Evolutionary conservation across 2,329 filamentous ascomycete species (phyloP).

Genomic region (Harringtonia aguacate): DNA sequence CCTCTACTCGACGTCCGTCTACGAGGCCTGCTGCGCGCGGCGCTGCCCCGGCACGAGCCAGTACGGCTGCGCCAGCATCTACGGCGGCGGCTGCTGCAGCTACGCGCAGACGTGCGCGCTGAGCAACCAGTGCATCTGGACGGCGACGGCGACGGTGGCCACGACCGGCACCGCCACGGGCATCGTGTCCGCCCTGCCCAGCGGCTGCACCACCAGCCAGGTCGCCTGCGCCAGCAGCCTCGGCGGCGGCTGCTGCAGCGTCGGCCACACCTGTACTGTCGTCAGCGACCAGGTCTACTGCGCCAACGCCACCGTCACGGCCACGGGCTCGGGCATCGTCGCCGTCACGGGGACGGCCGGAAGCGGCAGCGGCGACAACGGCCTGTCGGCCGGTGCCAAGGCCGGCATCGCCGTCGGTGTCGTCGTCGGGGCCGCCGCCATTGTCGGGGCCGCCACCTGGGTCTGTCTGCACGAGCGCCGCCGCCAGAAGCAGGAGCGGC

Average conservation of each 20-base stretch:
- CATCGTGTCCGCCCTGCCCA: constrained; percentile 23
- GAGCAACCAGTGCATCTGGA: constrained; percentile 23
- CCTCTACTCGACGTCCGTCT: constrained; percentile 7
- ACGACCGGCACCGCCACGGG: constrained; percentile 12
- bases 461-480: constrained; percentile 27
- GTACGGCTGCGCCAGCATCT: constrained; percentile 31
- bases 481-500: not conserved
- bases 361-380: constrained; percentile 7
- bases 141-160: constrained; percentile 4
- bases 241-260: constrained; percentile 39
- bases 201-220: constrained; percentile 34
- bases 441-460: constrained; percentile 35
- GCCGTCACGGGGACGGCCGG: not conserved
- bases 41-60: constrained; percentile 27
- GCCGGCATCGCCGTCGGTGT: constrained; percentile 47
- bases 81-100: constrained; percentile 39
- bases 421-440: constrained; percentile 28
- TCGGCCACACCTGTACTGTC: constrained; percentile 30
- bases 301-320: constrained; percentile 18
- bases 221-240: constrained; percentile 27
- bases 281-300: constrained; percentile 27
- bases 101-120: constrained; percentile 32
- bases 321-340: constrained; percentile 17
- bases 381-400: constrained; percentile 38
- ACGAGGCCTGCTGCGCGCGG: constrained; percentile 27